Base-by-base conservation (phyloP, 2,329 filamentous ascomycete genomes). In the Calonectria pseudoturangicola region DNA sequence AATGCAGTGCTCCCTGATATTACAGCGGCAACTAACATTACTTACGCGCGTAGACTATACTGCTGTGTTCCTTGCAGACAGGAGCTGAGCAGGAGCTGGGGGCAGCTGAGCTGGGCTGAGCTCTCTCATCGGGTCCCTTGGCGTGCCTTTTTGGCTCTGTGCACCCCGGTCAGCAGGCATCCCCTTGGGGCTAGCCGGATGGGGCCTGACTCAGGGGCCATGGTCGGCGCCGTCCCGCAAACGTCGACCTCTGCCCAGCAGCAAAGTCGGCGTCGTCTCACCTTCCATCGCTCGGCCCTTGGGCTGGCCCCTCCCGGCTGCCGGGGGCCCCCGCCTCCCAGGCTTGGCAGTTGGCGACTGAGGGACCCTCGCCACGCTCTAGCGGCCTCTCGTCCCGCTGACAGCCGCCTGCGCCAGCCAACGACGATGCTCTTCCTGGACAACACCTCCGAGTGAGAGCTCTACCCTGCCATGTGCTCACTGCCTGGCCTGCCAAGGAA, bases 101-200 rank as follows among this genome's bases (percentile, higher is more conserved):
- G 33, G 54, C 33, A 60, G 54, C 54, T 60, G 54, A 60, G 4
- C 54, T 60, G 54, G 33, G 54, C 54, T 60, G 54, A 41, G 54
- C 16, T 58, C 54, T 58, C 54, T 41, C 25, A 33, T 27, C 54
- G 54, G 54, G 25, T 58, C 51, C 51, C 30, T 36, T 58, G 54
- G 16, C 48, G 27, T 25, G 13, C 45, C 54, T 39, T 33, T 58
- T 13, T 56, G 13, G 54, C 54, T 58, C 33, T 25, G 54, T 8
- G n/a, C 33, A 60, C 21, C 54, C 54, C 18, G 13, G 54, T 60
- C 39, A 25, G 27, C 54, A 60, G 54, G 54, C 54, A 41, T 21
- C 21, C 54, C 54, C 54, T 41, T 60, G 54, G 33, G 21, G n/a
- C 54, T 27, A 41, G 25, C 54, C 54, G 8, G n/a, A 60, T 41